A percentile compares a stretch with the other conserved stretches of the same genome.
Evolutionary conservation across 1,284 basidiomycete genomes (phyloP).

Genomic region (Schizopora paradoxa): DNA sequence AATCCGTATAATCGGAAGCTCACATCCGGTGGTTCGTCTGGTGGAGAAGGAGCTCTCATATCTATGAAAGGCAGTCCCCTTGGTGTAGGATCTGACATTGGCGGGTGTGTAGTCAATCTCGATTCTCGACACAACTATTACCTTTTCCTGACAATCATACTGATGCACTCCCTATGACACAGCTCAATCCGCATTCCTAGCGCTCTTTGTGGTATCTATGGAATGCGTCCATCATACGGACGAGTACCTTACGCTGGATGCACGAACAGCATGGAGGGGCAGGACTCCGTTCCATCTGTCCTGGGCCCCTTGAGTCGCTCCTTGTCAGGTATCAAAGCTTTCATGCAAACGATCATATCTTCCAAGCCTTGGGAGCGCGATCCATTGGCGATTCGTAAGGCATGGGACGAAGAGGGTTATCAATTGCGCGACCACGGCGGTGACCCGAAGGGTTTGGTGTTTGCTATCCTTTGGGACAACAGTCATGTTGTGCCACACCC

Average conservation of each 20-base stretch:
- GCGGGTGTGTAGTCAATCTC: conserved; percentile 37
- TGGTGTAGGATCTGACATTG: conserved; percentile 68
- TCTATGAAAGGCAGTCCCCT: conserved; percentile 53
- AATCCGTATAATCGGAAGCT: conserved; percentile 55
- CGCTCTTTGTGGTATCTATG: conserved; percentile 61
- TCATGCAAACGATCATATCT: conserved; percentile 53
- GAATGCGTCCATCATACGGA: conserved; percentile 63
- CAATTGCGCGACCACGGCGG: conserved; percentile 53
- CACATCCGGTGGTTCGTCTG: conserved; percentile 55
- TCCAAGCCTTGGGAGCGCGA: conserved; percentile 67
- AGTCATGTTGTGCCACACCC: conserved; percentile 64
- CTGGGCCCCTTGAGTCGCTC: conserved; percentile 65
- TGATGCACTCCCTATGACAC: background rate
- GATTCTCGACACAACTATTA: background rate
- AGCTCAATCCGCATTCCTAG: conserved; percentile 69
- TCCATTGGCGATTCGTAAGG: conserved; percentile 55
- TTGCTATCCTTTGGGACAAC: conserved; percentile 61
- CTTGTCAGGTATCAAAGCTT: conserved; percentile 54
- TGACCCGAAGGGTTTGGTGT: conserved; percentile 51
- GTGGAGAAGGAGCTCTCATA: conserved; percentile 54
- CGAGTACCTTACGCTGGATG: conserved; percentile 68
- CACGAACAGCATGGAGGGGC: conserved; percentile 59
- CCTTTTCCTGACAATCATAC: background rate
- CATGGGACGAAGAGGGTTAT: conserved; percentile 61
- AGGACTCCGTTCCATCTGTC: conserved; percentile 66